These are phyloP conservation scores for Biscogniauxia sp. DNA, from an alignment of 2,329 filamentous ascomycete species.

Conservation along the genomic window DNA sequence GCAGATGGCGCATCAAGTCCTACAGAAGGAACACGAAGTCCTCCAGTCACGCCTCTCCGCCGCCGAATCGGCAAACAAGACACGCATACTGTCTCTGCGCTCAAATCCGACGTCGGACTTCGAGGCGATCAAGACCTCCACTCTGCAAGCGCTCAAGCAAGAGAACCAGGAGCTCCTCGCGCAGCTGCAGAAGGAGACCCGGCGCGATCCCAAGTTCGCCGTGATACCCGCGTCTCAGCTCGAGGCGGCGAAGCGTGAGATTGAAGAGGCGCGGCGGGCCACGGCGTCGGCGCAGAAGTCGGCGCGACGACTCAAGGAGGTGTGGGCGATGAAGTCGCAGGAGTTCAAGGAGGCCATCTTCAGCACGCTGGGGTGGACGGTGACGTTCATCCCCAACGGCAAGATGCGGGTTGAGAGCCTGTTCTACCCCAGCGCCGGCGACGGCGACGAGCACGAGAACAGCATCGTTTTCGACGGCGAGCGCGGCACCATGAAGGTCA, in stretches of 20 bases:
- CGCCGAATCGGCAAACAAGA: conserved; percentile 66
- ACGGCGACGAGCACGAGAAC: conserved; percentile 69
- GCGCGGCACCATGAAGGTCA: conserved; percentile 96
- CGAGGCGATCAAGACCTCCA: conserved; percentile 80
- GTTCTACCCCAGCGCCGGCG: conserved; percentile 66
- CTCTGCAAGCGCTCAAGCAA: conserved; percentile 71
- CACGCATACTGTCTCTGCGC: conserved; percentile 79
- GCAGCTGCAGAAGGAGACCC: conserved; percentile 58
- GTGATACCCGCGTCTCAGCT: conserved; percentile 76
- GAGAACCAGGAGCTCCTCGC: conserved; percentile 83
- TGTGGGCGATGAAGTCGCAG: conserved; percentile 85
- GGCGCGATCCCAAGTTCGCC: conserved; percentile 45
- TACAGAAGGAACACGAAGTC: conserved; percentile 68
- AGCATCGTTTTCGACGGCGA: conserved; percentile 87
- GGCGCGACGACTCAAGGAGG: conserved; percentile 81
- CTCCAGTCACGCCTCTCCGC: conserved; percentile 71
- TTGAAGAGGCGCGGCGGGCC: conserved; percentile 68
- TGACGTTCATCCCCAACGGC: conserved; percentile 95
- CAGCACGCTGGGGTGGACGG: conserved; percentile 86
- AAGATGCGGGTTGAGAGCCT: conserved; percentile 89
- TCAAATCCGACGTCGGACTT: conserved; percentile 88
- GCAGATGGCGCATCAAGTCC: conserved; percentile 70
- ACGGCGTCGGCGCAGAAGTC: conserved; percentile 77
- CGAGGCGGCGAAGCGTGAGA: conserved; percentile 70
- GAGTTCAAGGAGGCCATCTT: conserved; percentile 97